phyloP scores from a whole-genome alignment of 148 eudicot genomes.

The Chenopodium album region DNA sequence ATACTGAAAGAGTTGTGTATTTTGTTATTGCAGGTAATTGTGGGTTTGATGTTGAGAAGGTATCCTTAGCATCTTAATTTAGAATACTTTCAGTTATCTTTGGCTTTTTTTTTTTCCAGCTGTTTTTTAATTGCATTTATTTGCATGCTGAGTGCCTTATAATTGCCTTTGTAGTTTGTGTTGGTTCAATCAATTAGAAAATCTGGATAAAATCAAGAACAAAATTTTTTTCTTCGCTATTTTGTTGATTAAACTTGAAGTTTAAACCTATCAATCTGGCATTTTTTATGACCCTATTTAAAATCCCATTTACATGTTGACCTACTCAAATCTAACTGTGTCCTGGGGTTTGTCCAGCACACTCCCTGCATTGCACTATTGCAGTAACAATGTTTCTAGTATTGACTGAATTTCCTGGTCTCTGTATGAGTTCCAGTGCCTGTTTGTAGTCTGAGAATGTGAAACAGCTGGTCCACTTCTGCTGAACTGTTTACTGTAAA shows the following conservation, averaged over 20 bases:
- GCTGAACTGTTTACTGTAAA: too few relatives aligned
- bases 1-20: constrained; percentile 19
- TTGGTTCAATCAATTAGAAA: background rate
- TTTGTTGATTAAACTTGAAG: background rate
- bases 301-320: background rate
- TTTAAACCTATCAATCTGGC: background rate
- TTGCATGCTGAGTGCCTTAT: background rate
- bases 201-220: background rate
- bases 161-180: background rate
- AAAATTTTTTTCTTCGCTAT: background rate
- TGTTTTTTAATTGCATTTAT: background rate
- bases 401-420: too few relatives aligned
- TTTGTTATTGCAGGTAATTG: constrained; percentile 64
- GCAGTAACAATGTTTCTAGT: too few relatives aligned
- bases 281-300: background rate
- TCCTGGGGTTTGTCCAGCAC: too few relatives aligned
- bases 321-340: background rate
- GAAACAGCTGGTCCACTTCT: too few relatives aligned
- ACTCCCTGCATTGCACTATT: too few relatives aligned
- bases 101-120: background rate
- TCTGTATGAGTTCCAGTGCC: too few relatives aligned
- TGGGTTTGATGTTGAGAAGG: constrained; percentile 73
- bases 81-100: background rate
- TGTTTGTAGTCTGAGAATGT: too few relatives aligned
- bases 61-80: constrained; percentile 24